Evolutionary conservation across 345 rosid species (phyloP).

Genomic region (Arabis alpina): DNA sequence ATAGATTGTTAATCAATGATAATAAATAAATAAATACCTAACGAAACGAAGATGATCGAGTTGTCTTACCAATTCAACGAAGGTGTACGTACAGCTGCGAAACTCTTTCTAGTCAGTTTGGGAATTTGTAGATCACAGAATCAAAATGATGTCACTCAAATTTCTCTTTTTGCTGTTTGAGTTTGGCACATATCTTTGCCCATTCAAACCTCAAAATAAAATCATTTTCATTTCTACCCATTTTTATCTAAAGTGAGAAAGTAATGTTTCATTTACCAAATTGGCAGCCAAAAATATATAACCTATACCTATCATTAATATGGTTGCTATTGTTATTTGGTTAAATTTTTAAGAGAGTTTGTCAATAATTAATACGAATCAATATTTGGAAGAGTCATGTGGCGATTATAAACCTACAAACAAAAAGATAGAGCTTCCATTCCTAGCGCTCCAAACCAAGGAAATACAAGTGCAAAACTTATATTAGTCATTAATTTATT

Average conservation of each 20-base stretch:
- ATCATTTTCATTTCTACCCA: slow-evolving; percentile 10
- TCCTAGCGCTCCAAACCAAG: no score
- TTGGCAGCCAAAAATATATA: background rate
- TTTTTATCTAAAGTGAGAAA: slow-evolving; percentile 9
- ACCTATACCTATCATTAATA: background rate
- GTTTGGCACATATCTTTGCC: slow-evolving; percentile 40
- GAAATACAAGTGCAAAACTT: no score
- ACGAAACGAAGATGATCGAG: slow-evolving; percentile 15
- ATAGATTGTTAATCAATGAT: slow-evolving; percentile 2
- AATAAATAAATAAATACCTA: slow-evolving; percentile 5
- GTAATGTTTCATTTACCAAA: background rate
- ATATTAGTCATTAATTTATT: no score
- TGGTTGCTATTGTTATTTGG: background rate
- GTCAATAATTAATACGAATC: background rate
- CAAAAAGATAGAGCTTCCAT: no score
- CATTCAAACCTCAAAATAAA: slow-evolving; percentile 35
- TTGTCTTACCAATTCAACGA: slow-evolving; percentile 45
- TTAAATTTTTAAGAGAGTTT: background rate
- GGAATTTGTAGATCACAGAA: slow-evolving; percentile 40
- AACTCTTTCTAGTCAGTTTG: slow-evolving; percentile 41
- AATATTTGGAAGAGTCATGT: no score
- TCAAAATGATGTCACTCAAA: slow-evolving; percentile 44
- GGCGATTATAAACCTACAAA: no score
- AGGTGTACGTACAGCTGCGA: slow-evolving; percentile 38
- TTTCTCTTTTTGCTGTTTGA: slow-evolving; percentile 27